Conservation (phyloP, 129 eudicot species). For the Gnaphalium uliginosum region DNA sequence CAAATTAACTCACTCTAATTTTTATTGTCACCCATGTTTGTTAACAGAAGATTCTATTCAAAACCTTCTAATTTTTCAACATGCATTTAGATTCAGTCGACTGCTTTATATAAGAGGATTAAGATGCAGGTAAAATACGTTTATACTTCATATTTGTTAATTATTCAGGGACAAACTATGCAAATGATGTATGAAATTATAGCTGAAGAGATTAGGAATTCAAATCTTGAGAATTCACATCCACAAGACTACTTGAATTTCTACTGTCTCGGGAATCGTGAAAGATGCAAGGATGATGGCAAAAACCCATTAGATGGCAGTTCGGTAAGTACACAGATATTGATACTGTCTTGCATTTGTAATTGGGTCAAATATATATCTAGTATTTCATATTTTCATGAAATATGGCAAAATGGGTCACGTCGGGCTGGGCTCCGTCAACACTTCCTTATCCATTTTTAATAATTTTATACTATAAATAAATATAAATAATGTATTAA, state of each 20-base stretch:
- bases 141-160: background rate
- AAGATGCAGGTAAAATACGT: background rate
- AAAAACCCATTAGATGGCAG: slow-evolving; percentile 28
- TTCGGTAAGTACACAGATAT: slow-evolving; percentile 34
- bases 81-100: background rate
- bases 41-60: background rate
- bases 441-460: background rate
- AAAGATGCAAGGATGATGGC: slow-evolving; percentile 30
- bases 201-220: slow-evolving; percentile 48
- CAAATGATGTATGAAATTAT: slow-evolving; percentile 67
- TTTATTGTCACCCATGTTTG: background rate
- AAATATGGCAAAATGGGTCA: background rate
- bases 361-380: background rate
- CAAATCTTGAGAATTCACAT: slow-evolving; percentile 47
- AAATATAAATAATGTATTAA: background rate
- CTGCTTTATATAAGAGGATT: background rate
- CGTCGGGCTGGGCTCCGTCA: background rate
- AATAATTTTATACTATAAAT: background rate
- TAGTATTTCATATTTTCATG: background rate
- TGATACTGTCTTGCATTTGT: slow-evolving; percentile 3
- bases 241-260: slow-evolving; percentile 68
- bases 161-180: slow-evolving; percentile 56
- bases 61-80: background rate
- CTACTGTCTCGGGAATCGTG: slow-evolving; percentile 69
- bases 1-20: background rate